phyloP scores from a whole-genome alignment of 1,284 basidiomycete species.

The Leccinum solheimii region DNA sequence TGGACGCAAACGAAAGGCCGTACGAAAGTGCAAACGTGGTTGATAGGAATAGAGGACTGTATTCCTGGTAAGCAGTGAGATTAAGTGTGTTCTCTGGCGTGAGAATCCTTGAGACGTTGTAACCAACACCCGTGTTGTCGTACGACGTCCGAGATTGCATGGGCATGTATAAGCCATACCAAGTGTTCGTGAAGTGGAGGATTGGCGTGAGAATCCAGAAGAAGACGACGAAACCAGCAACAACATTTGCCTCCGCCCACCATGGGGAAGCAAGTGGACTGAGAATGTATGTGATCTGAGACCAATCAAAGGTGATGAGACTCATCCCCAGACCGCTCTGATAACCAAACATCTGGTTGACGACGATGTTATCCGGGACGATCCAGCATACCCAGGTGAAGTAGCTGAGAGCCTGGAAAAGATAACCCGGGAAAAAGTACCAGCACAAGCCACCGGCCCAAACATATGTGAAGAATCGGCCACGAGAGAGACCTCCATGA shows the following conservation, averaged over 20 bases:
- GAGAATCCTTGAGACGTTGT: slow-evolving; percentile 71
- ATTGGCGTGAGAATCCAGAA: slow-evolving; percentile 77
- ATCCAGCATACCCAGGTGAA: slow-evolving; percentile 82
- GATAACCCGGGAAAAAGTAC: slow-evolving; percentile 75
- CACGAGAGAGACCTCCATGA: slow-evolving; percentile 68
- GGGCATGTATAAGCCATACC: slow-evolving; percentile 61
- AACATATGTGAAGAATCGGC: slow-evolving; percentile 75
- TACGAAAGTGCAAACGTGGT: slow-evolving; percentile 71
- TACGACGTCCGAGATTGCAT: slow-evolving; percentile 56
- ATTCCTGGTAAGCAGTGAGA: slow-evolving; percentile 64
- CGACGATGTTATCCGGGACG: slow-evolving; percentile 63
- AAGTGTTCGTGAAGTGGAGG: slow-evolving; percentile 62
- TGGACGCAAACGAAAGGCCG: slow-evolving; percentile 65
- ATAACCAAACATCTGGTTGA: slow-evolving; percentile 82
- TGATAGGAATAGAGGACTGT: slow-evolving; percentile 84
- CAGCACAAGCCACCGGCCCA: slow-evolving; percentile 60
- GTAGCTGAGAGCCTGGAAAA: slow-evolving; percentile 62
- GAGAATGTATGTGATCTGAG: slow-evolving; percentile 55
- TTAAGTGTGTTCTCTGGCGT: slow-evolving; percentile 58
- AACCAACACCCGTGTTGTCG: slow-evolving; percentile 64
- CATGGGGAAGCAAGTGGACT: slow-evolving; percentile 65
- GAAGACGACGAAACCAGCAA: slow-evolving; percentile 76
- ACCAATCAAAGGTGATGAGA: slow-evolving; percentile 73
- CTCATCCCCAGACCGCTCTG: slow-evolving; percentile 77
- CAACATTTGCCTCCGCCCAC: slow-evolving; percentile 83